Evolutionary conservation across 352 stramenopile species (phyloP), one percentile per base, ranked within the genome.

Genomic region (Globisporangium nagaii): DNA sequence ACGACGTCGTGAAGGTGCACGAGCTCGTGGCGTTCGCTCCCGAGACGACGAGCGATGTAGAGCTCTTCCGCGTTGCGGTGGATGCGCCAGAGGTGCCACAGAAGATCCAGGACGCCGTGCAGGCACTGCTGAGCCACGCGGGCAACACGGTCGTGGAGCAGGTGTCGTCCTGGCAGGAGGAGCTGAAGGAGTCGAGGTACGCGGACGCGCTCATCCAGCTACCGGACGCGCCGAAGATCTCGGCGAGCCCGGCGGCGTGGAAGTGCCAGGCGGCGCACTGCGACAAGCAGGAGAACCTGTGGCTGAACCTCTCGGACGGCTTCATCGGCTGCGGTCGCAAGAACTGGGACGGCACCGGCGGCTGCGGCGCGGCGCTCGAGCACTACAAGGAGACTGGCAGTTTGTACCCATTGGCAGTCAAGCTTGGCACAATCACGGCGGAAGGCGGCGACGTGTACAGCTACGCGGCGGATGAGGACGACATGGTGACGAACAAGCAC

Each of bases 261-360:
- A 91, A 88, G 49, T 97, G 90, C 62, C 73, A 88, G 60, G 98
- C 95, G 56, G 78, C 96, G 40, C 80, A 96, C 45, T 98, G 84
- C 63, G 96, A 97, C 42, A 96, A 97, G 64, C 95, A 86, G 12
- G 91, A 98, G 55, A 99, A 99, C 75, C 65, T 99, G 31, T 99
- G 97, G 98, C 70, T 99, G 22, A 99, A 99, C 70, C 75, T 99
- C 10, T 98, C 87, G 30, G 83, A 93, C 58, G 85, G 85, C 11
- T 93, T 75, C 65, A 89, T 95, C 65, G 85, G 85, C 20, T 95
- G 83, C 53, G 85, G 85, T 0, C 68, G 85, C 40, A 73, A 94
- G 70, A 98, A 99, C 66, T 98, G 94, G 93, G 97, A 99, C 63
- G 96, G 96, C 13, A 95, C 90, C 10, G 95, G 95, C 44, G 97